These are phyloP conservation scores for Tetraselmis chui DNA, from an alignment of 139 green algal species.

Conservation along the genomic window DNA sequence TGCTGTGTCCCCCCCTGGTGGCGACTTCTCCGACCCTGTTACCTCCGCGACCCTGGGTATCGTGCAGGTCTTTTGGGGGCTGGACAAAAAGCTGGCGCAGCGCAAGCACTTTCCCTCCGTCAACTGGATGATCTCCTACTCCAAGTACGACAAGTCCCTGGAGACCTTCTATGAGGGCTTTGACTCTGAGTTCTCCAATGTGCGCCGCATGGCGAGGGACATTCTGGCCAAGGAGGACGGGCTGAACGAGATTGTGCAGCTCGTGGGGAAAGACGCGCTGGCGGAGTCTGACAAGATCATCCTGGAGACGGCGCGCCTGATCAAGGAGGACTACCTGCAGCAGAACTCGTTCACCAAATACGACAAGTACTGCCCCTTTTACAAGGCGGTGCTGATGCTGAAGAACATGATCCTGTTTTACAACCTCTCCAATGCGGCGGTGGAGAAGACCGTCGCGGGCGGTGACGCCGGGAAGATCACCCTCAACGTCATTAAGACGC, in stretches of 20 bases:
- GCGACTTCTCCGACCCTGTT: constrained; percentile 98
- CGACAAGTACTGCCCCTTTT: constrained; percentile 94
- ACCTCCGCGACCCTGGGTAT: constrained; percentile 96
- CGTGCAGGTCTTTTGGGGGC: constrained; percentile 99
- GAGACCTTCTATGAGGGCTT: constrained; percentile 96
- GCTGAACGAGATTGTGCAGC: constrained; percentile 99
- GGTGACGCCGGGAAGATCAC: constrained; percentile 81
- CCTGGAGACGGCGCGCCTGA: constrained; percentile 91
- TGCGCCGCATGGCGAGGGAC: constrained; percentile 50
- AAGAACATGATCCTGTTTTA: constrained; percentile 92
- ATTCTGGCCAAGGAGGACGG: constrained; percentile 99
- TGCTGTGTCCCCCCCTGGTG: constrained; percentile 93
- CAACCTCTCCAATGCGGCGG: constrained; percentile 60
- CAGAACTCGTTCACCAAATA: constrained; percentile 96
- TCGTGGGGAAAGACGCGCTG: constrained; percentile 97
- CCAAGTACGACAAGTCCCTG: constrained; percentile 95
- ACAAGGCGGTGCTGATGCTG: constrained; percentile 97
- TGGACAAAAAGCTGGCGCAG: constrained; percentile 99
- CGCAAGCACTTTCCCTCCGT: constrained; percentile 99
- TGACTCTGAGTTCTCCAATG: constrained; percentile 75
- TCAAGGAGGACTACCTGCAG: constrained; percentile 99
- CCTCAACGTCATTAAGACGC: constrained; percentile 91
- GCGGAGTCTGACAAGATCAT: constrained; percentile 96
- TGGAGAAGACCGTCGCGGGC: constrained; percentile 72
- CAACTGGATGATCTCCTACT: constrained; percentile 99